These are phyloP conservation scores for Kwoniella heveanensis DNA, from an alignment of 768 basidiomycete species.

Conservation along the genomic window DNA sequence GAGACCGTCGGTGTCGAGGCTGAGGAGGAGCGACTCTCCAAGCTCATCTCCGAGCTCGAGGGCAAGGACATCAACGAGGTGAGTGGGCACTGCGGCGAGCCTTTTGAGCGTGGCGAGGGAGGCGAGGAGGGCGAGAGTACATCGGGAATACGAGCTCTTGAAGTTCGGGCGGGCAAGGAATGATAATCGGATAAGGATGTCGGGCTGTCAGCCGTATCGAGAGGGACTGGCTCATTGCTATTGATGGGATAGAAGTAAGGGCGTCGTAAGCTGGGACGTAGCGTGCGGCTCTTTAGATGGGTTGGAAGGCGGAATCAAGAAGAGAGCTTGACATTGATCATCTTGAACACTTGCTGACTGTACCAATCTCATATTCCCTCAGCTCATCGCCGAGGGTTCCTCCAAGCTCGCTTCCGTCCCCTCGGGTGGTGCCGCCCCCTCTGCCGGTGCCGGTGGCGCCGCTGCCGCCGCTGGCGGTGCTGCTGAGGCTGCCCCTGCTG, in stretches of 20 bases:
- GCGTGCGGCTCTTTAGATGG: too few relatives aligned
- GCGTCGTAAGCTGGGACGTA: too few relatives aligned
- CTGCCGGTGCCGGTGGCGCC: slow-evolving; percentile 63
- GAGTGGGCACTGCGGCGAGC: slow-evolving; percentile 45
- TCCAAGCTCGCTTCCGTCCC: slow-evolving; percentile 96
- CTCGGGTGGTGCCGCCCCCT: slow-evolving; percentile 67
- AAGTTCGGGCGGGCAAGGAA: too few relatives aligned
- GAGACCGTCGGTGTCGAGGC: slow-evolving; percentile 81
- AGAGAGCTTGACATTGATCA: too few relatives aligned
- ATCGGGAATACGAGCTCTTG: too few relatives aligned
- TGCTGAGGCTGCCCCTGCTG: slow-evolving; percentile 63
- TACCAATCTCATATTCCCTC: neutral
- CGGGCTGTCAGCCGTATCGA: too few relatives aligned
- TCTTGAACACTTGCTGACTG: neutral
- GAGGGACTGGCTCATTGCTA: too few relatives aligned
- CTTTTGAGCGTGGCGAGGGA: neutral
- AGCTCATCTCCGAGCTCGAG: slow-evolving; percentile 82
- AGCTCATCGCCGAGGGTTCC: slow-evolving; percentile 91
- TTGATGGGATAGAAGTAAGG: too few relatives aligned
- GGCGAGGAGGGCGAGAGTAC: too few relatives aligned
- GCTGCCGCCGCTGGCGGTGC: slow-evolving; percentile 64
- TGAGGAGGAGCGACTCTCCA: slow-evolving; percentile 76
- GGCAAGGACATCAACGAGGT: slow-evolving; percentile 87
- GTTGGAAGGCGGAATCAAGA: too few relatives aligned
- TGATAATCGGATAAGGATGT: too few relatives aligned